Evolutionary conservation across 257 asterid species (phyloP), one percentile per base, ranked within the genome.

Genomic region (Penstemon newberryi): DNA sequence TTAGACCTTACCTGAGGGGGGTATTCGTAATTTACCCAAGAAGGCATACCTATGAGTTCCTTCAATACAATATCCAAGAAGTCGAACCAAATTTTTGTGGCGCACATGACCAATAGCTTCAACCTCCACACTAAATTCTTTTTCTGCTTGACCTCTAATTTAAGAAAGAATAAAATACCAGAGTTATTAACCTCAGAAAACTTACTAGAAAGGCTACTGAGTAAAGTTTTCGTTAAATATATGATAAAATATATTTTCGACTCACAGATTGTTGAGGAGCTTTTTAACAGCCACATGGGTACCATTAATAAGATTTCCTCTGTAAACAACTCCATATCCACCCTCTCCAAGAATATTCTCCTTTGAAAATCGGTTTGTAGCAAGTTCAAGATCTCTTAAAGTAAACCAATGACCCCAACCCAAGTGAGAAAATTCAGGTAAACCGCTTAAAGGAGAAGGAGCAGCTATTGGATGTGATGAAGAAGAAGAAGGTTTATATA

Each of bases 391-490:
- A 76, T 90, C 97, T 73, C 98, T 67, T 56, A 92, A 65, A 8
- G 98, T 92, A 76, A 92, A 92, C 96, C 98, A 92, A 63, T 92
- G 98, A n/a, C 98, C 98, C 98, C 98, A 92, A 15, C 98, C 98
- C 77, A 90, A 72, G 65, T 93, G 93, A 15, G 99, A 90, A 75
- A 87, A 84, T 65, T 93, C 99, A 3, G 99, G 99, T 60, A 93
- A 77, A n/a, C 99, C 99, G 46, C 72, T 73, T 44, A 93, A 77
- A 64, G 97, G 95, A 68, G 97, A 93, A 68, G 97, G 96, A 65
- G 89, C 93, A 5, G 95, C 80, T 15, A 88, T 75, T 10, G 87
- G 87, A 75, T 80, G 90, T 8, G 96, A 76, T 6, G 81, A 78
- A 33, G 81, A 80, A 50, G 87, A 78, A 33, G 81, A 80, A 50